A percentile compares a stretch with the other conserved stretches of the same genome.
Evolutionary conservation across 345 rosid species (phyloP).

Genomic region (Boechera stricta): DNA sequence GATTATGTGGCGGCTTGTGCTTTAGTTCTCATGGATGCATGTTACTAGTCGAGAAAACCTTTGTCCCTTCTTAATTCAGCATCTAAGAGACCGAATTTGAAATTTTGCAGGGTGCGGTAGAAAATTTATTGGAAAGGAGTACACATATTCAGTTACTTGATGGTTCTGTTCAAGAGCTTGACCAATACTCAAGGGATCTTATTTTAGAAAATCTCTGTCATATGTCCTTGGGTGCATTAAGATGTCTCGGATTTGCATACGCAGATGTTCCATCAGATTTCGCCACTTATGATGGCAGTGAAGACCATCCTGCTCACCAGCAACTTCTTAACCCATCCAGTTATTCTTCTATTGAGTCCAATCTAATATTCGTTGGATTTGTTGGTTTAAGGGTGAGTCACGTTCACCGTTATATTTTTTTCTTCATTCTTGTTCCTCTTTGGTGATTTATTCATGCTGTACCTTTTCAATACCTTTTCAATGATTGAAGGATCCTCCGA

Average conservation of each 20-base stretch:
- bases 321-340: conserved; percentile 75
- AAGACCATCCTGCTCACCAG: conserved; percentile 88
- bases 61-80: not conserved
- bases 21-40: conserved; percentile 19
- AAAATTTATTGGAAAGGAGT: conserved; percentile 89
- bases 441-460: not conserved
- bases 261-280: conserved; percentile 49
- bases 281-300: conserved; percentile 79
- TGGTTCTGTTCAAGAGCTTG: conserved; percentile 69
- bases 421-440: conserved; percentile 17
- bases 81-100: conserved; percentile 4
- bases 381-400: conserved; percentile 84
- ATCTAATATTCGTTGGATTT: conserved; percentile 78
- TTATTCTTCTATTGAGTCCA: conserved; percentile 82
- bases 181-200: conserved; percentile 59
- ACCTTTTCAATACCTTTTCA: not conserved
- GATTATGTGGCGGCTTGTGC: conserved; percentile 3
- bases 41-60: not conserved
- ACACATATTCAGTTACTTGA: conserved; percentile 70
- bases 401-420: not conserved
- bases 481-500: conserved; percentile 85
- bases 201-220: conserved; percentile 66
- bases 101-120: conserved; percentile 90
- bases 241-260: conserved; percentile 52
- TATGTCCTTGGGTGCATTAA: conserved; percentile 80